Conservation (phyloP, 2,329 filamentous ascomycete genomes). For the Knufia fluminis region DNA sequence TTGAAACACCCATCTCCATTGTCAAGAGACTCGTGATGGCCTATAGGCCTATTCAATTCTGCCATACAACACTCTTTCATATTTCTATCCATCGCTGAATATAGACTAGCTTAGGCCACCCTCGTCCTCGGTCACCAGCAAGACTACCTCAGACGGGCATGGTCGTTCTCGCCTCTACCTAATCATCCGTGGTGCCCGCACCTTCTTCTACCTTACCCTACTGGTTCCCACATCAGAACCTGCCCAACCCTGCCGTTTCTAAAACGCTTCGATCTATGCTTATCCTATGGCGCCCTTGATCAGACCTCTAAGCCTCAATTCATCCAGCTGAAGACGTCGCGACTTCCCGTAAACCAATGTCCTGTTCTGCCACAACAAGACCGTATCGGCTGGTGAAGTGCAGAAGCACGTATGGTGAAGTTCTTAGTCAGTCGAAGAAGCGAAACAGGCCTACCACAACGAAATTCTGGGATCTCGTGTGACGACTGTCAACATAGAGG, state of each 20-base stretch:
- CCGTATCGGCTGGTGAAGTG: not conserved
- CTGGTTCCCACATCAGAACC: not conserved
- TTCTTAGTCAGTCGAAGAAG: not conserved
- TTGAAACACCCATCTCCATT: not conserved
- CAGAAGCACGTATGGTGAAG: not conserved
- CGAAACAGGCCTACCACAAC: not conserved
- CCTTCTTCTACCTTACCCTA: not conserved
- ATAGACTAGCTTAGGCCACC: not conserved
- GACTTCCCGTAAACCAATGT: not conserved
- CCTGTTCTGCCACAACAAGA: not conserved
- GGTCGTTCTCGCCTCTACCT: not conserved
- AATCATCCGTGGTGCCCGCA: not conserved
- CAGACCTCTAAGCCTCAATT: not conserved
- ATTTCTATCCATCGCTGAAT: not conserved
- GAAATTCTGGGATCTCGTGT: too few relatives aligned
- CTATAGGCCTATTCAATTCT: not conserved
- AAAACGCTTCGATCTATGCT: not conserved
- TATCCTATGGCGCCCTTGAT: not conserved
- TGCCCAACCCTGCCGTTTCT: not conserved
- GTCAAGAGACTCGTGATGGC: not conserved
- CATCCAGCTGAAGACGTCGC: not conserved
- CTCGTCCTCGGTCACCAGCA: not conserved
- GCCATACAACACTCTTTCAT: not conserved
- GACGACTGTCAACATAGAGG: conserved; percentile 6
- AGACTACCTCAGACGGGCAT: not conserved